phyloP scores from a whole-genome alignment of 257 asterid species.

The Gardenia jasminoides region DNA sequence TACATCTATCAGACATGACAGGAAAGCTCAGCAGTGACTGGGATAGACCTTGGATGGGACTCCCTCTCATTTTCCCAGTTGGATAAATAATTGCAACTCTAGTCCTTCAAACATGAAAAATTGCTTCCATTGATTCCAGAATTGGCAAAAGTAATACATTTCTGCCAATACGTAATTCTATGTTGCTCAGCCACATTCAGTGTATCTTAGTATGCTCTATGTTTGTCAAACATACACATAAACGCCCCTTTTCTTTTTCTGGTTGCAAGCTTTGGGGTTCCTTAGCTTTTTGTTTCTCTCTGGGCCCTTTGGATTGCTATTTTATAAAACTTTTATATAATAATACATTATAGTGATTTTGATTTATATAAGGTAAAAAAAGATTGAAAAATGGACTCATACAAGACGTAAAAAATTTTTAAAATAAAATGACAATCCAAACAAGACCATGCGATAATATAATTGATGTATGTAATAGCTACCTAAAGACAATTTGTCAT shows the following conservation, averaged over 20 bases:
- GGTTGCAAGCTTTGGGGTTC: slow-evolving; percentile 33
- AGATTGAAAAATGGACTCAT: too few relatives aligned
- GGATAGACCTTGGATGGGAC: slow-evolving; percentile 54
- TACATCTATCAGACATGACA: slow-evolving; percentile 50
- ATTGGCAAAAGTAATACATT: not conserved
- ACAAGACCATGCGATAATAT: too few relatives aligned
- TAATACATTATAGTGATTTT: too few relatives aligned
- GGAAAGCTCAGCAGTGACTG: slow-evolving; percentile 54
- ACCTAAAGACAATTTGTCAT: too few relatives aligned
- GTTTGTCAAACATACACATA: too few relatives aligned
- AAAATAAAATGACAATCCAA: too few relatives aligned
- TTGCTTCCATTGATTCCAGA: not conserved
- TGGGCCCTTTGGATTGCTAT: too few relatives aligned
- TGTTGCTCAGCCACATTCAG: not conserved
- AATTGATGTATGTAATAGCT: too few relatives aligned
- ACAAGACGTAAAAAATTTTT: too few relatives aligned
- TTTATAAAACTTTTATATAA: too few relatives aligned
- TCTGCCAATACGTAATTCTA: not conserved
- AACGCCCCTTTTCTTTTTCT: too few relatives aligned
- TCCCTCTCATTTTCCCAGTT: slow-evolving; percentile 34
- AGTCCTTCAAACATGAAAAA: not conserved
- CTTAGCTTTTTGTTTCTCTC: slow-evolving; percentile 48
- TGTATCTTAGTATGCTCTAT: not conserved
- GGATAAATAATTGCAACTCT: slow-evolving; percentile 28
- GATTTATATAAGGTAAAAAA: too few relatives aligned